A percentile compares a stretch with the other conserved stretches of the same genome.
phyloP scores from a whole-genome alignment of 352 stramenopile species.

The Nothophytophthora sp. region DNA sequence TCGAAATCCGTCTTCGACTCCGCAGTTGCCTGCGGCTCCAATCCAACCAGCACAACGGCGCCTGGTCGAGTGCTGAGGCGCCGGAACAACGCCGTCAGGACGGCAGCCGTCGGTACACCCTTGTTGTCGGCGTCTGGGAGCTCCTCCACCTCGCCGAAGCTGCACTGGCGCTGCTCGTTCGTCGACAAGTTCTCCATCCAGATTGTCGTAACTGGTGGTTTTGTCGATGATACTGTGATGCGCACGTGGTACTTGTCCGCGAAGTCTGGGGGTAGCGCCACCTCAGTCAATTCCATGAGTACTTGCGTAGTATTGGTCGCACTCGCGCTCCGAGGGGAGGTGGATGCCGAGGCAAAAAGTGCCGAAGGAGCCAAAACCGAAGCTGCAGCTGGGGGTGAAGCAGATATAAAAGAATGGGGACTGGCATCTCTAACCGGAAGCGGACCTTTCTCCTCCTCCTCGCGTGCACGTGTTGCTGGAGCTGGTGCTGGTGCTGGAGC shows the following conservation, averaged over 20 bases:
- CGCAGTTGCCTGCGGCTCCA: conserved; percentile 11
- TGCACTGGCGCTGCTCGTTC: conserved; percentile 25
- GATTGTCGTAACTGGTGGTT: conserved; percentile 25
- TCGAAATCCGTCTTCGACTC: conserved; percentile 27
- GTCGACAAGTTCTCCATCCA: conserved; percentile 31
- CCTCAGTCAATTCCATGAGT: conserved; percentile 31
- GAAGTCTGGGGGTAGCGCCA: conserved; percentile 25
- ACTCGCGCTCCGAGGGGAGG: not conserved
- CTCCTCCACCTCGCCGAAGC: conserved; percentile 26
- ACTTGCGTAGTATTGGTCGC: conserved; percentile 1
- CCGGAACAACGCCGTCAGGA: conserved; percentile 34
- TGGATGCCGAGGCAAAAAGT: not conserved
- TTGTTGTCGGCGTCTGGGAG: conserved; percentile 19
- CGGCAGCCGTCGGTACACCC: conserved; percentile 19
- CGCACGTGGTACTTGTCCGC: conserved; percentile 29
- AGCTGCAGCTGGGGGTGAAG: not conserved
- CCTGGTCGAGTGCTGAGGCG: conserved; percentile 22
- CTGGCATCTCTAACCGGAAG: no score
- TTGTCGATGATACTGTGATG: conserved; percentile 18
- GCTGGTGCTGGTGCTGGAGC: no score
- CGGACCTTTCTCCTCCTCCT: not conserved
- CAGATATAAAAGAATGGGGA: no score
- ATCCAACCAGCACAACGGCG: conserved; percentile 15
- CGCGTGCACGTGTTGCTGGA: no score
- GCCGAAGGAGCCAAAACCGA: conserved; percentile 10